Evolutionary conservation across 305 asterid species (phyloP), one percentile per base, ranked within the genome.

Genomic region (Petunia hybrid): DNA sequence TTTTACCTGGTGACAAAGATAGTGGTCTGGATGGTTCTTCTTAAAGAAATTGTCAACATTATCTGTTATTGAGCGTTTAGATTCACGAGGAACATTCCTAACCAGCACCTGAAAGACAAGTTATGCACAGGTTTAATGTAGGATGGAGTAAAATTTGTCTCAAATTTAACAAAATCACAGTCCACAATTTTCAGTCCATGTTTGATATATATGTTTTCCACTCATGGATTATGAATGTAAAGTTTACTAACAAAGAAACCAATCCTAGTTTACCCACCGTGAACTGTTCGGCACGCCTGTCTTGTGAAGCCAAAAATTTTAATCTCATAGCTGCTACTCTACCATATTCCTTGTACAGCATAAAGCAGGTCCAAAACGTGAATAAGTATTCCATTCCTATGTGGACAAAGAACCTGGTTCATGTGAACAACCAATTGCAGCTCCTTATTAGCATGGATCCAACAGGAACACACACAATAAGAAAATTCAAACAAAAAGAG

Each of bases 331-430:
- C 86, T 40, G 94, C 95, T 84, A 96, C 91, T 83, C 83, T 88
- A 85, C 81, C 91, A 84, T 96, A 96, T 79, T 96, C 99, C 93
- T 90, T 93, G 87, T 94, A 94, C 73, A 96, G 98, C 92, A 97
- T 83, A 92, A 77, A 97, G 84, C 97, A 93, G 57, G 84, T 88
- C 98, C 99, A 94, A 82, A 93, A 90, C 1, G 98, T 94, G 87
- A 93, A 94, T 89, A 93, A 80, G 91, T 92, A 96, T 83, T 91
- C 97, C 92, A 92, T 82, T 59, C 88, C 87, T 90, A 96, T 93
- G 89, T 96, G 99, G 88, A 91, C 90, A 84, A 94, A 93, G 83
- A 97, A 94, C 95, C 98, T 97, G 97, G 79, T 81, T 84, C 83
- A 85, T 73, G 78, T 36, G 63, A 73, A 48, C 43, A 71, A 51